Evolutionary conservation across 1,284 basidiomycete genomes (phyloP), one percentile per base, ranked within the genome.

Genomic region (Microbotryum violaceum): DNA sequence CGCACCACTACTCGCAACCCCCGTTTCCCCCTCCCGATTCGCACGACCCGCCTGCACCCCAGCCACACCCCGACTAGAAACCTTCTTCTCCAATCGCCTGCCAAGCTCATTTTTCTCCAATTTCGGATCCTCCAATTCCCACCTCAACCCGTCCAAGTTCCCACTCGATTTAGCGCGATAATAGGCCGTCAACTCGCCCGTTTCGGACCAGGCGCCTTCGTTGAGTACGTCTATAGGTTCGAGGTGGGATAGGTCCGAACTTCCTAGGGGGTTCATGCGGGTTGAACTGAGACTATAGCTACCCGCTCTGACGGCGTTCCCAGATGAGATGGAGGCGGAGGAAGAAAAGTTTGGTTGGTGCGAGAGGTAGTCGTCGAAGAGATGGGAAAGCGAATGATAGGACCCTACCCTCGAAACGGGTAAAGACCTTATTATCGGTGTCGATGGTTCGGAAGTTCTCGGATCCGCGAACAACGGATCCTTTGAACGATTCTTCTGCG

Each of bases 181-280:
- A 33, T 53, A 53, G 2, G 51, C 51, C 20, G 51, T 29, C 31
- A 53, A 53, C 20, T 53, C 51, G n/a, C 51, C 51, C 31, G 27
- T 53, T 53, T 53, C 51, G 20, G 51, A 29, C 51, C 51, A 53
- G 0, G 51, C 51, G 9, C 25, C 25, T 10, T 53, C 51, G n/a
- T 53, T 33, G 27, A 53, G 33, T 12, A 42, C 37, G 12, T 53
- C 51, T 27, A 53, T 8, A 3, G 51, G n/a, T n/a, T 29, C 33
- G 18, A 53, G 33, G 31, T 53, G 51, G 31, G n/a, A 18, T 12
- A 25, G 3, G 10, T 25, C 51, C 9, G 33, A 31, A 12, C 14
- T 29, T 6, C 2, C 3, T 2, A 25, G 3, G 10, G 51, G n/a
- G 8, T 18, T 53, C n/a, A 31, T 33, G 12, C 29, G 25, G 12